Evolutionary conservation across 176 grass and related monocot species (phyloP).

Genomic region (Guadua angustifolia): DNA sequence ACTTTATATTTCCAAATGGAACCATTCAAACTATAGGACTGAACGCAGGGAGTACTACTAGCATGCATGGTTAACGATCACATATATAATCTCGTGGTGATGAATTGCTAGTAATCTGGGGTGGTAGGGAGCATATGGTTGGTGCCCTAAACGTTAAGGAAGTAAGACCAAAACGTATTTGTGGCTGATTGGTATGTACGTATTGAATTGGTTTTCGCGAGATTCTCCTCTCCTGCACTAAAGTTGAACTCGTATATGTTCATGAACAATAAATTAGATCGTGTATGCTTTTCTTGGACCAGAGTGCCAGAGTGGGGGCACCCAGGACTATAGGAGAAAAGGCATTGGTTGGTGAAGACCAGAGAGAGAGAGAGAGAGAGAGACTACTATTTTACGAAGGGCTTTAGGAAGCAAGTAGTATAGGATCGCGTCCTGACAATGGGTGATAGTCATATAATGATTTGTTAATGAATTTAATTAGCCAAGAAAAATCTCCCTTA

Average conservation of each 20-base stretch:
- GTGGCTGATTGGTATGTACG: not conserved
- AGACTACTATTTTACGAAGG: not conserved
- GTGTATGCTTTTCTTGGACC: conserved; percentile 47
- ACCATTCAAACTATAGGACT: no score
- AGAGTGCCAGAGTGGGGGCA: conserved; percentile 36
- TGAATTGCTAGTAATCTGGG: not conserved
- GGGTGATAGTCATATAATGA: not conserved
- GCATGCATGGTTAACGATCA: not conserved
- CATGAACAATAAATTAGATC: conserved; percentile 10
- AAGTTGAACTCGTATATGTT: conserved; percentile 18
- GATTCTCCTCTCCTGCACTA: conserved; percentile 33
- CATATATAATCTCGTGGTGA: not conserved
- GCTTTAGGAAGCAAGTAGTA: not conserved
- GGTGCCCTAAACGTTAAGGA: conserved; percentile 44
- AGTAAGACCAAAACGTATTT: conserved; percentile 32
- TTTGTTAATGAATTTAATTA: not conserved
- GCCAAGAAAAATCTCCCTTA: not conserved
- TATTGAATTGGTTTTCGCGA: not conserved
- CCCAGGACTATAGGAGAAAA: not conserved
- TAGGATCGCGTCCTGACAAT: not conserved
- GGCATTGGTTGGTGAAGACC: conserved; percentile 38
- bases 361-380: not conserved
- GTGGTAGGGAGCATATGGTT: conserved; percentile 20
- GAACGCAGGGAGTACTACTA: not conserved
- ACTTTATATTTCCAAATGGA: no score